phyloP scores from a whole-genome alignment of 2,329 filamentous ascomycete genomes.

The Fusarium keratoplasticum region DNA sequence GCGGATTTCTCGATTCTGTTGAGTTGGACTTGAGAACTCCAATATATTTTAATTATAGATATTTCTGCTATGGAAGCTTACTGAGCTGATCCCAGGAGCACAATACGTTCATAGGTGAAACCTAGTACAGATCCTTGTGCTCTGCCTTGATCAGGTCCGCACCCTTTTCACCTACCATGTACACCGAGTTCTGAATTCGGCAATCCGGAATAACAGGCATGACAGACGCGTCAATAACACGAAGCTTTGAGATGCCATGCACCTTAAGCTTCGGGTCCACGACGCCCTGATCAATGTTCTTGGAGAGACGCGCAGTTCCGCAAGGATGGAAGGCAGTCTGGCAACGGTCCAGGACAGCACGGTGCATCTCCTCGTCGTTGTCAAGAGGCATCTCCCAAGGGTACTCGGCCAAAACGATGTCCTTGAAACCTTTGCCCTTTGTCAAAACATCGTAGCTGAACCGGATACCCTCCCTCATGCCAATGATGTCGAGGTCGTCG shows the following conservation, averaged over 20 bases:
- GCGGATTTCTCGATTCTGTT: no score
- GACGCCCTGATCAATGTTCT: conserved; percentile 53
- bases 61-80: not conserved
- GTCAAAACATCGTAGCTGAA: conserved; percentile 67
- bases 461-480: conserved; percentile 68
- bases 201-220: conserved; percentile 67
- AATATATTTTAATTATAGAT: not conserved
- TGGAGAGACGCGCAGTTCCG: conserved; percentile 65
- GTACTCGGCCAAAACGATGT: conserved; percentile 64
- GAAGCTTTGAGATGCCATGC: conserved; percentile 28
- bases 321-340: conserved; percentile 71
- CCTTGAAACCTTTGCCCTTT: conserved; percentile 67
- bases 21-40: no score
- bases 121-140: not conserved
- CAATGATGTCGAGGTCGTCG: conserved; percentile 67
- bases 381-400: conserved; percentile 70
- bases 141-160: conserved; percentile 7
- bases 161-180: conserved; percentile 68
- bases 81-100: not conserved
- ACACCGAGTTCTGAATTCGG: conserved; percentile 71
- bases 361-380: conserved; percentile 67
- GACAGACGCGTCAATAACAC: conserved; percentile 29
- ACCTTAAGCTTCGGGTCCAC: conserved; percentile 26
- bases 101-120: not conserved
- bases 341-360: conserved; percentile 66